Percentiles rank a stretch among this genome's conserved stretches.
These are phyloP conservation scores for Schwanniomyces occidentalis DNA, from an alignment of 805 yeast species.

Conservation along the genomic window DNA sequence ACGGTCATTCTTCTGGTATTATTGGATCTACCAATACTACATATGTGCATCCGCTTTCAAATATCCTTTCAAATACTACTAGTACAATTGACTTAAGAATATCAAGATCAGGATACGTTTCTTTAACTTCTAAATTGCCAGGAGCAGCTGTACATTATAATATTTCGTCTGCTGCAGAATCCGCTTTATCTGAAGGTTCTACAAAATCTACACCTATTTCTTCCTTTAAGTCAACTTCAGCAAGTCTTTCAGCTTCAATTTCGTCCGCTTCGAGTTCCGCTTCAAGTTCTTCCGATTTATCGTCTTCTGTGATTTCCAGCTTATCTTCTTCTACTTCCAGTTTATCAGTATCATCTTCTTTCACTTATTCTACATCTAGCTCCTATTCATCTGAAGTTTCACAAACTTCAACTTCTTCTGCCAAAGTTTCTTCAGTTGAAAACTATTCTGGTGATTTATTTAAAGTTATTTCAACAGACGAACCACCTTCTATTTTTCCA, in stretches of 20 bases:
- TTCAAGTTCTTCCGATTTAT: constrained; percentile 2
- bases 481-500: constrained; percentile 41
- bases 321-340: constrained; percentile 5
- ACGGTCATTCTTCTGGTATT: too few relatives aligned
- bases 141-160: too few relatives aligned
- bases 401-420: constrained; percentile 3
- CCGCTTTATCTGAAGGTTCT: too few relatives aligned
- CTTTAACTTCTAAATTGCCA: too few relatives aligned
- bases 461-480: constrained; percentile 38
- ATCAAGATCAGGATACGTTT: too few relatives aligned
- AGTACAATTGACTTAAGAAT: too few relatives aligned
- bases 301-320: constrained; percentile 4
- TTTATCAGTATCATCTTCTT: constrained; percentile 8
- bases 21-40: too few relatives aligned
- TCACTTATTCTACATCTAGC: constrained; percentile 6
- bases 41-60: too few relatives aligned
- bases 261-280: constrained; percentile 1
- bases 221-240: too few relatives aligned
- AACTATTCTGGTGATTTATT: constrained; percentile 45
- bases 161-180: too few relatives aligned
- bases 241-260: neutral
- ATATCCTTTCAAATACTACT: too few relatives aligned
- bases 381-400: constrained; percentile 3
- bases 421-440: constrained; percentile 4
- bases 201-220: too few relatives aligned